Conservation (phyloP, 1,284 basidiomycete genomes). For the Ceratorhiza oryzae-sativae region DNA sequence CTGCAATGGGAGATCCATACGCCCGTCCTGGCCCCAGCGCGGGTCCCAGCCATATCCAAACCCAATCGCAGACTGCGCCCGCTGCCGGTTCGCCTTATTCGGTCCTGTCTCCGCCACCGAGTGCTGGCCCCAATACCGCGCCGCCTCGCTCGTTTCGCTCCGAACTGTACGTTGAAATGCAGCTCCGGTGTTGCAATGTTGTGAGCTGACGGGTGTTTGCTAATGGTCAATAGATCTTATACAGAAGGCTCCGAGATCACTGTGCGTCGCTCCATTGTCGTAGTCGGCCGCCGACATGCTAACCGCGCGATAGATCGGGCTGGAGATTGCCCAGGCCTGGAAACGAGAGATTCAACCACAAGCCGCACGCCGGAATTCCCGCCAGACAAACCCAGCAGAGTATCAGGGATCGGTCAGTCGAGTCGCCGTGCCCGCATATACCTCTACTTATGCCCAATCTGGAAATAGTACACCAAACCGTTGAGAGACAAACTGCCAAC, state of each 20-base stretch:
- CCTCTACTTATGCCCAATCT: not conserved
- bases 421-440: not conserved
- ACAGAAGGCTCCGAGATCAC: conserved; percentile 34
- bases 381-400: conserved; percentile 33
- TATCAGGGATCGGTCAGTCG: conserved; percentile 36
- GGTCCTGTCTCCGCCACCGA: conserved; percentile 7
- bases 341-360: conserved; percentile 28
- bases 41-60: not conserved
- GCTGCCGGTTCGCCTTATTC: not conserved
- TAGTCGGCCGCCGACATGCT: not conserved
- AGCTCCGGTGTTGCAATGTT: not conserved
- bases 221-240: conserved; percentile 6
- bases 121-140: not conserved
- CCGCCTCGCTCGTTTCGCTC: conserved; percentile 1
- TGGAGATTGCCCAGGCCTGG: conserved; percentile 33
- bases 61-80: not conserved
- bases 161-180: conserved; percentile 21
- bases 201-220: not conserved
- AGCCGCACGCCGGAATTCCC: conserved; percentile 19
- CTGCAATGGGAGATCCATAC: not conserved
- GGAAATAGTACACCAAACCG: conserved; percentile 27
- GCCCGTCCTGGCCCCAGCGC: conserved; percentile 4
- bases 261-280: not conserved
- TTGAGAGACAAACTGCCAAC: conserved; percentile 32
- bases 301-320: conserved; percentile 17